Base-by-base conservation (phyloP, 2,329 filamentous ascomycete species). In the Colletotrichum lupini region DNA sequence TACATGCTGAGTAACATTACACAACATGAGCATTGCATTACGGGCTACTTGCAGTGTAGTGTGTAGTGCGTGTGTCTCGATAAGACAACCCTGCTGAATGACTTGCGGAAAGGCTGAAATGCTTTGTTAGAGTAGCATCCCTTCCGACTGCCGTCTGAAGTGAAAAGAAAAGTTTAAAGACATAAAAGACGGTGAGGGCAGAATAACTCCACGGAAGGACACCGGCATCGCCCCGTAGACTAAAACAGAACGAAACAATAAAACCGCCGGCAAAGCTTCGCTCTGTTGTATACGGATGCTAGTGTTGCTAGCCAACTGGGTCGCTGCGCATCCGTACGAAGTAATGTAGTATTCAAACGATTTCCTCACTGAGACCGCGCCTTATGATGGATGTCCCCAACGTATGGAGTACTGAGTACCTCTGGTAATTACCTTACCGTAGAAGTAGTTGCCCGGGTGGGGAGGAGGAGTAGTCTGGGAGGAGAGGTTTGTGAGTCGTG, bases 141-240 rank as follows among this genome's bases (percentile, higher is more conserved):
- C 42, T 55, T 52, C 32, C 24, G 46, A 46, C 30, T 65, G 49
- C 56, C 35, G 28, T 42, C 64, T 22, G 56, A 61, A 64, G 46
- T 35, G 22, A 55, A 55, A 22, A 49, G 26, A 28, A 62, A 68
- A 72, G 22, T 68, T 52, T 59, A 24, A 66, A 30, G 30, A 59
- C 46, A 52, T 24, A 59, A 72, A 72, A 72, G 69, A 69, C 69
- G 69, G 69, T 69, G 69, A 72, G 35, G 12, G 32, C 22, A 32
- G 32, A 37, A 49, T 16, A 22, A 52, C 22, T 63, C 53, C 24
- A 59, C 42, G 68, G 55, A 67, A 11, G 32, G 22, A 53, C 26
- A 57, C 19, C n/a, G 6, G 30, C 30, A 66, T 22, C 16, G 8
- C 2, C 49, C 42, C 37, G n/a, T 42, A 19, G 56, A 52, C 57